A percentile compares a stretch with the other conserved stretches of the same genome.
These are phyloP conservation scores for Ascoidea asiatica DNA, from an alignment of 805 yeast species.

Conservation along the genomic window DNA sequence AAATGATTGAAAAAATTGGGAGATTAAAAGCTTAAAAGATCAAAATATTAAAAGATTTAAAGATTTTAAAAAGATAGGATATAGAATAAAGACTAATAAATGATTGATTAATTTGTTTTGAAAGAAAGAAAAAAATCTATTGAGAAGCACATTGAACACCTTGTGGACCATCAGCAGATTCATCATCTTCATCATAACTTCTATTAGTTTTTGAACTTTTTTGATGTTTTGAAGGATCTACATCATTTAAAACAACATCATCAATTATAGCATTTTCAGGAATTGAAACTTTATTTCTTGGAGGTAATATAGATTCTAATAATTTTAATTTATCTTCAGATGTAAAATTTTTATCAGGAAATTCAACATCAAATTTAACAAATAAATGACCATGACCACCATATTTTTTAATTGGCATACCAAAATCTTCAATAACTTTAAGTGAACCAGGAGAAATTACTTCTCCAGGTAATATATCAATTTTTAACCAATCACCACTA, in stretches of 20 bases:
- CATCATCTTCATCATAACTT: conserved; percentile 40
- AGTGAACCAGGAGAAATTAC: conserved; percentile 73
- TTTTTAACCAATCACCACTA: conserved; percentile 82
- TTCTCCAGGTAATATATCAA: conserved; percentile 80
- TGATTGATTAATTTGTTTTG: too few relatives aligned
- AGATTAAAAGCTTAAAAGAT: too few relatives aligned
- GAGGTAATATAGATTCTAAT: conserved; percentile 69
- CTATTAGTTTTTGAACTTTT: conserved; percentile 26
- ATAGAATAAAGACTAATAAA: too few relatives aligned
- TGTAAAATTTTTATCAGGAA: conserved; percentile 70
- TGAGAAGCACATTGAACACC: conserved; percentile 94
- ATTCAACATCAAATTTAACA: conserved; percentile 74
- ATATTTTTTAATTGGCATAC: conserved; percentile 91
- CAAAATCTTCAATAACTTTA: conserved; percentile 81
- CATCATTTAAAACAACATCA: conserved; percentile 61
- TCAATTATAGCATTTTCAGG: conserved; percentile 71
- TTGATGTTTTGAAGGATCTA: conserved; percentile 49
- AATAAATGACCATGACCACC: conserved; percentile 85
- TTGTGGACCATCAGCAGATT: conserved; percentile 49
- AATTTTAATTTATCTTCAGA: conserved; percentile 59
- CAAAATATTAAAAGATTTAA: too few relatives aligned
- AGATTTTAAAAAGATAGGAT: too few relatives aligned
- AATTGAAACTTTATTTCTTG: conserved; percentile 41
- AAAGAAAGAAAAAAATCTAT: too few relatives aligned
- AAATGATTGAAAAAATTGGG: too few relatives aligned